Base-by-base conservation (phyloP, 1,284 basidiomycete genomes). In the Rhodotorula sp. region DNA sequence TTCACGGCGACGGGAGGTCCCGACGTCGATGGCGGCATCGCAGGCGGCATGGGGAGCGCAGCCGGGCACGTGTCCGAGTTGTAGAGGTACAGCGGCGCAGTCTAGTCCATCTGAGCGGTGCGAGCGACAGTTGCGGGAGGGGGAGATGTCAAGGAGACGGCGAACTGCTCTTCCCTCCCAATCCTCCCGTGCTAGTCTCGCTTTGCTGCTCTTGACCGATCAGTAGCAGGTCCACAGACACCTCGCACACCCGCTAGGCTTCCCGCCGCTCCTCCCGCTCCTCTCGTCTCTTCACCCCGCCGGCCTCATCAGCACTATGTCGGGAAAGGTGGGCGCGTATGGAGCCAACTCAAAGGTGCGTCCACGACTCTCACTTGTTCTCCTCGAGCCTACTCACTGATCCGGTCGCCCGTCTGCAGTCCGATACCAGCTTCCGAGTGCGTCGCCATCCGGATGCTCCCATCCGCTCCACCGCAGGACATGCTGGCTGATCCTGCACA, bases 401-500 rank as follows among this genome's bases (percentile, higher is more conserved):
- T 25, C 3, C 10, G 21, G 25, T 8, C n/a, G 3, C 13, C 29
- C 55, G 22, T n/a, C 46, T 25, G 21, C 70, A 75, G 73, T 68
- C 66, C 39, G 71, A 75, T 51, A 75, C 73, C 21, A 62, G 61
- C 58, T 75, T 75, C 54, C 62, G 73, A 61, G 69, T 71, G 17
- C 53, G 61, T 39, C 64, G 27, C 53, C 15, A 19, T 34, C 48
- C 46, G 36, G 3, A 17, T n/a, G 19, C 21, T 48, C 29, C n/a
- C 48, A 29, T 7, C 36, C 51, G 2, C 34, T 44, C 29, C 21
- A 13, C 19, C 36, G 15, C 36, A 15, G 53, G 27, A 15, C 3
- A 19, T 0, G 27, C 9, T 15, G 9, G n/a, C 13, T 50, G 59
- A 50, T 13, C 44, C 25, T 60, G 19, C 61, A 0, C 1, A 6